Evolutionary conservation across 805 yeast species (phyloP).

Genomic region (Metschnikowia rubicola): DNA sequence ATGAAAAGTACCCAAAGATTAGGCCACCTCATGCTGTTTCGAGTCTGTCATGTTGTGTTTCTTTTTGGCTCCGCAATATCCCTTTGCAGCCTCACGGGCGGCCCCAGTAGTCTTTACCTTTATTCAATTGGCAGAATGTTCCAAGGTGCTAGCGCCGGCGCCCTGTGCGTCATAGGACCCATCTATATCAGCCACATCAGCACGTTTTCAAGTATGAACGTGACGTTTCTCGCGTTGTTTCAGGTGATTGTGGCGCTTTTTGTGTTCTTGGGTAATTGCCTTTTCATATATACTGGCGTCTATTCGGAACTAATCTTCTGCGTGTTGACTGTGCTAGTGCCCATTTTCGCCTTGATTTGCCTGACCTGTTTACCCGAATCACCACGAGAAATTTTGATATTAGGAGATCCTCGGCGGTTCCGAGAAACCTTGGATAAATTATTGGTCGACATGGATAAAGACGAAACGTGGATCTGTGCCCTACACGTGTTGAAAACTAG

Average conservation of each 20-base stretch:
- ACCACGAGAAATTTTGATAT: neutral
- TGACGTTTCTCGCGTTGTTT: slow-evolving; percentile 1
- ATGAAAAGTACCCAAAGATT: neutral
- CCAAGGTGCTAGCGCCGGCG: slow-evolving; percentile 9
- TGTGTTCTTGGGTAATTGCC: slow-evolving; percentile 7
- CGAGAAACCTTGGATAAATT: neutral
- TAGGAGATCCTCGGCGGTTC: slow-evolving; percentile 1
- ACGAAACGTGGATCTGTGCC: slow-evolving; percentile 1
- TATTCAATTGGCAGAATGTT: slow-evolving; percentile 3
- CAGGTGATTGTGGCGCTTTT: slow-evolving; percentile 2
- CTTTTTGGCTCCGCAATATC: slow-evolving; percentile 2
- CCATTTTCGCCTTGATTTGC: slow-evolving; percentile 3
- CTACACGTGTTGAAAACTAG: neutral
- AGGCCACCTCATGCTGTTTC: slow-evolving; percentile 7
- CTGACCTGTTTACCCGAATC: slow-evolving; percentile 7
- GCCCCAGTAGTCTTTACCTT: slow-evolving; percentile 1
- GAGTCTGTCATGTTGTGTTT: neutral
- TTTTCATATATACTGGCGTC: slow-evolving; percentile 3
- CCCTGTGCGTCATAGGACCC: slow-evolving; percentile 12
- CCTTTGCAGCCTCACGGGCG: slow-evolving; percentile 1
- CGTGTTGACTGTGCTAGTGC: neutral
- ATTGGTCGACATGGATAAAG: neutral
- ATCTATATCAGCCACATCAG: slow-evolving; percentile 9
- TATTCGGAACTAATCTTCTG: slow-evolving; percentile 4
- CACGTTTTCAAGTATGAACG: slow-evolving; percentile 2